Base-by-base conservation (phyloP, 1,284 basidiomycete genomes). In the Grifola frondosa region DNA sequence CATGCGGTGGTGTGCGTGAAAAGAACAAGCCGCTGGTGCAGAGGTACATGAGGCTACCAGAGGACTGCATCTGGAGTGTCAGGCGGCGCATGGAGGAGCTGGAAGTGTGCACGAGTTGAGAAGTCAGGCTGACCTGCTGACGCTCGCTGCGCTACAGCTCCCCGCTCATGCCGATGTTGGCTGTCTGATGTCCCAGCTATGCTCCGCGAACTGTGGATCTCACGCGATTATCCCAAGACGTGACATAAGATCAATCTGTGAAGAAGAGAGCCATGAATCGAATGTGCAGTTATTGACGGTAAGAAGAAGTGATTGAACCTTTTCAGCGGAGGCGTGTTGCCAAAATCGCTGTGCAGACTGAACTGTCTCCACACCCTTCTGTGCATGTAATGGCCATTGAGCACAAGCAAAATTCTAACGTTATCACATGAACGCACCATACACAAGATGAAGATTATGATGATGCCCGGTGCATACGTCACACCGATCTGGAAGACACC, bases 1-100 rank as follows among this genome's bases (percentile, higher is more conserved):
- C 68, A 70, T 19, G 84, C 95, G 0, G 75, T 97, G 2, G 62
- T 71, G 12, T 77, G 77, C 15, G 80, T 97, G 10, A 84, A 90
- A 63, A 69, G 40, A 97, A 96, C 57, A 71, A 87, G 46, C 67
- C 63, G 9, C 78, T 87, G 6, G 82, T 95, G 8, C 80, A 80
- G 48, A 70, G 71, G 5, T 88, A 91, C 52, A 83, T 57, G 5
- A 73, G 77, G 67, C 40, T 75, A 49, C 48, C 74, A 61, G 49
- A 71, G 62, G 61, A 77, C 68, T 4, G 76, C 71, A 62, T 80
- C 68, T 46, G 49, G 22, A 53, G 54, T 26, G 49, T 59, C 11
- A 53, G 62, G 46, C 35, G 67, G 62, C 45, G 61, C 63, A 40
- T 71, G 57, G 47, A 62, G 46, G 62, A 52, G 24, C 26, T 55